Base-by-base conservation (phyloP, 2,329 filamentous ascomycete genomes). In the Epichloe glyceriae region DNA sequence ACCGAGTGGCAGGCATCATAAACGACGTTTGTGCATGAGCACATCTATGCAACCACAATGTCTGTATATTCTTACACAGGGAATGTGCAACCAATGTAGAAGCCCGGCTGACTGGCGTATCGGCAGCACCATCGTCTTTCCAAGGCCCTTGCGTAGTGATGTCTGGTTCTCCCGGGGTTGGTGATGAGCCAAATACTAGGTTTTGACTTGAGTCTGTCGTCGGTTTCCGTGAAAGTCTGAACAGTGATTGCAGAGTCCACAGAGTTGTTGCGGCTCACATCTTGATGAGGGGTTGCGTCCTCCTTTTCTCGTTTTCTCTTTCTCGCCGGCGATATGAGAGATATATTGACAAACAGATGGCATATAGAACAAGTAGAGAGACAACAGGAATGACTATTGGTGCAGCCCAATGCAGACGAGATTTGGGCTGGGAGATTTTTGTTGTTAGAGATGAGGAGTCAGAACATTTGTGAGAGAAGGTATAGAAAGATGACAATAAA, bases 311-410 rank as follows among this genome's bases (percentile, higher is more conserved):
- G 52, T 50, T 56, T 15, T 53, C 52, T 41, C 53, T 60, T 51
- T 54, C 61, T 15, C 58, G 57, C 4, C 61, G 60, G 8, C 61
- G 60, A 52, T 60, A 60, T 30, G 57, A 46, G 37, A 65, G 53
- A 40, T 59, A 66, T 17, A 57, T 58, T 10, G 59, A 50, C 11
- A 67, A 49, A n/a, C 55, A 61, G 1, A 62, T 30, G 35, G 55
- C 56, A 50, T 66, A 67, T 15, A 65, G 42, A 7, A 57, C 54
- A 1, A 67, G 55, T 7, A 66, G 53, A n/a, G 58, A 57, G 34
- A 61, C 55, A 26, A 66, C 57, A 34, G 61, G 61, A 12, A 66
- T 60, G 19, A 61, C 54, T 6, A 66, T 58, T 3, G 62, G 60
- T 1, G 62, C 58, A 1, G 58, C 57, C 61, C 60, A 64, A 43